Evolutionary conservation across 805 yeast species (phyloP), one percentile per base, ranked within the genome.

Genomic region (Hanseniaspora lindneri): DNA sequence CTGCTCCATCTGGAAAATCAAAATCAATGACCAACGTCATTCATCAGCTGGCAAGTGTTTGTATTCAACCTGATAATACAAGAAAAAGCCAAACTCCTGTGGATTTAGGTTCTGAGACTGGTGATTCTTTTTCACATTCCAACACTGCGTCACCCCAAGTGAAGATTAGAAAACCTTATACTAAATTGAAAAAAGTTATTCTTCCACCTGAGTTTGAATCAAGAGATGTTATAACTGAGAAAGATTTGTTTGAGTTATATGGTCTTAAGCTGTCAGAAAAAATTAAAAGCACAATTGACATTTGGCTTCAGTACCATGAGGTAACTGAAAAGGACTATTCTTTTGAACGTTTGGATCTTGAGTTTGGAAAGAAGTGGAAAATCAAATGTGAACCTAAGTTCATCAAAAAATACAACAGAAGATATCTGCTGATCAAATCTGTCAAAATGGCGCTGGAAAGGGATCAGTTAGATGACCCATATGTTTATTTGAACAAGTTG

Each of bases 281-380:
- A 30, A 46, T 47, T 13, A 46, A 50, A 14, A 51, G 39, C 3
- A 48, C 53, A 19, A 36, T 41, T 9, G 55, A 52, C 20, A 43
- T 54, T 23, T 54, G 56, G 56, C 37, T 49, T 20, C 54, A 54
- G 32, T 52, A 51, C 27, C 51, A 52, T 17, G 40, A 37, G n/a
- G 19, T 51, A n/a, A 52, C 53, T 9, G 49, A 29, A 5, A 47
- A 47, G 29, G 52, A 52, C 8, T 48, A 49, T n/a, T 52, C 55
- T 10, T 47, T 54, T 23, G 32, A 44, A 8, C 36, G 47, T 6
- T 27, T 54, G 24, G 54, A 54, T 23, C n/a, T 14, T 10, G 39
- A 51, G 24, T 54, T 40, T 30, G 51, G 54, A 19, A 54, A 40
- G 7, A 52, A 50, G n/a, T 53, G 55, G 55, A 43, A 53, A 17